A percentile compares a stretch with the other conserved stretches of the same genome.
Conservation (phyloP, 2,329 filamentous ascomycete genomes). For the Exophiala calicioides region DNA sequence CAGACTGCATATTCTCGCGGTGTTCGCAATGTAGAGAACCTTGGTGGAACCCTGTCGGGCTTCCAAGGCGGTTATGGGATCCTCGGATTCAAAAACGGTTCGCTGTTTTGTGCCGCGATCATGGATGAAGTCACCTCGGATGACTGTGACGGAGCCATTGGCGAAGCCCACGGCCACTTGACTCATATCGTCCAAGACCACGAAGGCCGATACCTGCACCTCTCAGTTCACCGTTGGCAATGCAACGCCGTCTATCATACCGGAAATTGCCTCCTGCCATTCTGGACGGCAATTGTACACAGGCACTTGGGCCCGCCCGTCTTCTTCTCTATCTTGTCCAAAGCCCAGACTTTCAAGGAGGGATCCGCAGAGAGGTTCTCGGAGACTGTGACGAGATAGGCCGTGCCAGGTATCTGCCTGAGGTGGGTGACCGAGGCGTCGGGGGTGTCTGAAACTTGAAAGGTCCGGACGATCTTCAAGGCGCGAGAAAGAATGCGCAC, state of each 20-base stretch:
- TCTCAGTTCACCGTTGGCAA: slow-evolving; percentile 14
- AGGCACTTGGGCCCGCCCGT: slow-evolving; percentile 85
- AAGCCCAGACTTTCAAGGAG: slow-evolving; percentile 92
- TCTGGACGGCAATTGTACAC: slow-evolving; percentile 81
- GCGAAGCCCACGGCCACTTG: slow-evolving; percentile 95
- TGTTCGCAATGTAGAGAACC: slow-evolving; percentile 89
- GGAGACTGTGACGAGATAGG: slow-evolving; percentile 74
- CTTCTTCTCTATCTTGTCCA: slow-evolving; percentile 93
- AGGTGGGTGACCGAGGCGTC: slow-evolving; percentile 79
- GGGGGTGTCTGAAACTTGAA: slow-evolving; percentile 74
- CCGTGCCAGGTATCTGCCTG: slow-evolving; percentile 85
- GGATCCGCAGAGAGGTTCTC: slow-evolving; percentile 89
- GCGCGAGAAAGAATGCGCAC: slow-evolving; percentile 83
- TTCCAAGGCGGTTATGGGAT: slow-evolving; percentile 90
- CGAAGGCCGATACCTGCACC: slow-evolving; percentile 78
- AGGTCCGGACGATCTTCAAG: slow-evolving; percentile 84
- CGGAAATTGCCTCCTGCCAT: slow-evolving; percentile 90
- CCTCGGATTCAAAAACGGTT: slow-evolving; percentile 93
- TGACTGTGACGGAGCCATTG: slow-evolving; percentile 90
- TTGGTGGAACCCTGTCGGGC: slow-evolving; percentile 66
- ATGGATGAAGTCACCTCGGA: slow-evolving; percentile 91
- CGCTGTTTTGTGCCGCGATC: slow-evolving; percentile 92
- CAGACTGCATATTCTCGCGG: slow-evolving; percentile 80
- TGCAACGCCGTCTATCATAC: slow-evolving; percentile 48
- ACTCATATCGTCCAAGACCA: slow-evolving; percentile 81